A percentile compares a stretch with the other conserved stretches of the same genome.
Evolutionary conservation across 768 basidiomycete genomes (phyloP).

Genomic region (Hygrophorus russula): DNA sequence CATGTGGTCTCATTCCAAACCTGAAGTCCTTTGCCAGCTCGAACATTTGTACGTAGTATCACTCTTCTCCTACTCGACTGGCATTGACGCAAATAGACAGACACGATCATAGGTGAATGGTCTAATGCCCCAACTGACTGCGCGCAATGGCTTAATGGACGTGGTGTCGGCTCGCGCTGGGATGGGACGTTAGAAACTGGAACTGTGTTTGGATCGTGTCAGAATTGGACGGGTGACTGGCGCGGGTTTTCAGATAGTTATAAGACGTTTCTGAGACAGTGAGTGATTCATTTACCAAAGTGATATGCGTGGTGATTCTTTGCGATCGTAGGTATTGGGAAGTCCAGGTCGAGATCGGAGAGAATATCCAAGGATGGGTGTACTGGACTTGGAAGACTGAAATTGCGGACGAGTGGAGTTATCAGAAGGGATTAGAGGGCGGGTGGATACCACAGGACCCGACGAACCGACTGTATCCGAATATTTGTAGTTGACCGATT

Average conservation of each 20-base stretch:
- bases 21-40: conserved; percentile 34
- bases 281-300: conserved; percentile 13
- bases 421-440: conserved; percentile 58
- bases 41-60: conserved; percentile 75
- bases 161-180: conserved; percentile 61
- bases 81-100: conserved; percentile 42
- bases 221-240: conserved; percentile 49
- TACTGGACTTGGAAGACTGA: conserved; percentile 78
- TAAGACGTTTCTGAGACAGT: conserved; percentile 51
- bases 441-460: conserved; percentile 74
- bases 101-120: conserved; percentile 77
- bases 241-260: conserved; percentile 50
- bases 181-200: conserved; percentile 39
- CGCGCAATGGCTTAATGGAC: conserved; percentile 70
- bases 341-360: conserved; percentile 65
- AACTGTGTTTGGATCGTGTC: conserved; percentile 48
- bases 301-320: neutral
- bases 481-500: conserved; percentile 35
- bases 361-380: conserved; percentile 61
- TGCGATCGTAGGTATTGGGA: conserved; percentile 56
- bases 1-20: conserved; percentile 38
- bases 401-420: conserved; percentile 67
- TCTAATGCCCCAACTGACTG: conserved; percentile 67
- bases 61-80: conserved; percentile 63
- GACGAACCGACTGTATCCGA: conserved; percentile 51